Evolutionary conservation across 2,329 filamentous ascomycete species (phyloP), one percentile per base, ranked within the genome.

Genomic region (Alternaria infectoria): DNA sequence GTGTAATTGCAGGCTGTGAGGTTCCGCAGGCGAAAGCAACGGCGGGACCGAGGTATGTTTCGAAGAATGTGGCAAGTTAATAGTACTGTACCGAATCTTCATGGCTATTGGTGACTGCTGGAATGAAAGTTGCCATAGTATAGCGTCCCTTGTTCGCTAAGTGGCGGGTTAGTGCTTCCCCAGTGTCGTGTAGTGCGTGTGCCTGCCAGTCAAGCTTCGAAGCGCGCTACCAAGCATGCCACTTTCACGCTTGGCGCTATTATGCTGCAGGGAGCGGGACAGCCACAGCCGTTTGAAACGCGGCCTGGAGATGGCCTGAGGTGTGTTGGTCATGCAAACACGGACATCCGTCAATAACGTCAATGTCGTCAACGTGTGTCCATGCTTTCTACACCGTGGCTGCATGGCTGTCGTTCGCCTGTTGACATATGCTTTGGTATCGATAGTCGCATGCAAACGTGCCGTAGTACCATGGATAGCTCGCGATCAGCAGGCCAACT

Each of bases 241-340:
- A 64, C 62, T 60, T 68, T 69, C 66, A 60, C 54, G 21, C 72
- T 76, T 76, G 73, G 70, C 69, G 50, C 58, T 58, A 26, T 69
- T 65, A 64, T 70, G 58, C 59, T 68, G 65, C 62, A 65, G 58
- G 61, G 65, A 52, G 55, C n/a, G 32, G 36, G 30, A 61, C 56
- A 69, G 72, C 68, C 68, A 72, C 68, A 71, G 28, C 71, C 69
- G 68, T 67, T 68, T 54, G 28, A 50, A 52, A 54, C 60, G n/a
- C 21, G 46, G 44, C 49, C 17, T 23, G 49, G 49, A 51, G 2
- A 51, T 36, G 32, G 32, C 32, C 32, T 36, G 32, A 36, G 32
- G 32, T 36, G 28, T 23, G 28, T 36, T 36, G 49, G 49, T 51
- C 49, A 36, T 23, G 49, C 49, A 51, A 36, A 21, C 12, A 28